These are phyloP conservation scores for Colletotrichum sp. DNA, from an alignment of 2,329 filamentous ascomycete genomes.

Conservation along the genomic window DNA sequence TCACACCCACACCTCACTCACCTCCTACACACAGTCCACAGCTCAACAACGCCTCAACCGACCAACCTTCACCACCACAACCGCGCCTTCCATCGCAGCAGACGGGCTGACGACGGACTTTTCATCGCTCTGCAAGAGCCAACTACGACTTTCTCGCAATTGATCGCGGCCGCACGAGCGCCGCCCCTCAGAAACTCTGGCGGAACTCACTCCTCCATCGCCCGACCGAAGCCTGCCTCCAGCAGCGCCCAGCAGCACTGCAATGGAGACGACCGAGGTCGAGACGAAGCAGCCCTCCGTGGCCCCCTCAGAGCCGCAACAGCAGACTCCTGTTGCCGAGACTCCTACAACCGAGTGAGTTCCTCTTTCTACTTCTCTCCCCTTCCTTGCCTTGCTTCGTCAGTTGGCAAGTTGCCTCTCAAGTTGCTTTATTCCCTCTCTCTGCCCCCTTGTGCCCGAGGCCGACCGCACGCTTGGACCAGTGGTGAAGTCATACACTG, in stretches of 20 bases:
- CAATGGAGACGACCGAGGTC: conserved; percentile 16
- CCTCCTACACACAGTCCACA: not conserved
- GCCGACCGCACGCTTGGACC: not conserved
- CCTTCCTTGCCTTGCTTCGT: not conserved
- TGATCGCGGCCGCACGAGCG: not conserved
- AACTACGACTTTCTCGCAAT: not conserved
- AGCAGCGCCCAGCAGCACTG: not conserved
- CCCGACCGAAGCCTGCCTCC: not conserved
- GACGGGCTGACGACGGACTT: not conserved
- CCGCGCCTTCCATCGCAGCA: not conserved
- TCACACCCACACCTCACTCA: not conserved
- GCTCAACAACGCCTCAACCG: not conserved
- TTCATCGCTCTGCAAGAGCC: not conserved
- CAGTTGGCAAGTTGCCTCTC: not conserved
- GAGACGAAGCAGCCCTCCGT: conserved; percentile 19
- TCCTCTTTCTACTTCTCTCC: not conserved
- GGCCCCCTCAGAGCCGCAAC: conserved; percentile 12
- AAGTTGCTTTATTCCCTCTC: not conserved
- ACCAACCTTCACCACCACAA: not conserved
- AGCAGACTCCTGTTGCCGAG: conserved; percentile 9
- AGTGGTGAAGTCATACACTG: conserved; percentile 17
- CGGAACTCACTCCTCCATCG: not conserved
- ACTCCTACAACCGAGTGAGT: conserved; percentile 15
- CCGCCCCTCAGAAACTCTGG: not conserved
- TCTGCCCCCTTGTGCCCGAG: not conserved